A percentile compares a stretch with the other conserved stretches of the same genome.
These are phyloP conservation scores for Handroanthus guayacan DNA, from an alignment of 257 asterid species.

Conservation along the genomic window DNA sequence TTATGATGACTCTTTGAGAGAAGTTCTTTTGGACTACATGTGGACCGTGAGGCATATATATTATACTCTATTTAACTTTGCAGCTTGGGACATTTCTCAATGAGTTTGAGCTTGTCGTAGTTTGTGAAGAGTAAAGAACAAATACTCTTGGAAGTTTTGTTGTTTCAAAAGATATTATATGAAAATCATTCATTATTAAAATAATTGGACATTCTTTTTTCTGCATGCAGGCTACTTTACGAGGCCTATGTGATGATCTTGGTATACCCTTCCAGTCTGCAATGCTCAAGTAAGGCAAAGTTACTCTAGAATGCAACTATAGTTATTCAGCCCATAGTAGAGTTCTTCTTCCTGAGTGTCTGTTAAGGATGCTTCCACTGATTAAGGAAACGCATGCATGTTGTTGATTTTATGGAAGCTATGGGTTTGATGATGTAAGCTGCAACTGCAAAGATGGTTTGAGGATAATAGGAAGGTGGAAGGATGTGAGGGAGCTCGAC, in stretches of 20 bases:
- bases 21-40: background rate
- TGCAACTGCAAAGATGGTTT: background rate
- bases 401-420: slow-evolving; percentile 7
- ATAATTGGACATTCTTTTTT: slow-evolving; percentile 27
- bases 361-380: background rate
- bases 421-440: slow-evolving; percentile 5
- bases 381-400: slow-evolving; percentile 12
- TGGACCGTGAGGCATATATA: slow-evolving; percentile 11
- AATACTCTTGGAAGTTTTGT: slow-evolving; percentile 1
- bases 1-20: background rate
- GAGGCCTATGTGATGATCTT: slow-evolving; percentile 72
- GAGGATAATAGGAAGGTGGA: background rate
- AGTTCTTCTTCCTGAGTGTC: slow-evolving; percentile 17
- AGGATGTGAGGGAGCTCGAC: slow-evolving; percentile 21
- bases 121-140: slow-evolving; percentile 7
- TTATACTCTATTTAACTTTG: background rate
- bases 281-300: slow-evolving; percentile 72
- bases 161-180: background rate
- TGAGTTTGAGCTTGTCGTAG: background rate
- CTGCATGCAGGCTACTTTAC: slow-evolving; percentile 59
- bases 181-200: slow-evolving; percentile 5
- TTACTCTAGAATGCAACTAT: background rate
- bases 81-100: background rate
- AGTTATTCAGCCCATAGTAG: background rate
- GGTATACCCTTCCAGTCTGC: slow-evolving; percentile 69